Conservation (phyloP, 2,329 filamentous ascomycete species). For the Fusarium abutilonis region DNA sequence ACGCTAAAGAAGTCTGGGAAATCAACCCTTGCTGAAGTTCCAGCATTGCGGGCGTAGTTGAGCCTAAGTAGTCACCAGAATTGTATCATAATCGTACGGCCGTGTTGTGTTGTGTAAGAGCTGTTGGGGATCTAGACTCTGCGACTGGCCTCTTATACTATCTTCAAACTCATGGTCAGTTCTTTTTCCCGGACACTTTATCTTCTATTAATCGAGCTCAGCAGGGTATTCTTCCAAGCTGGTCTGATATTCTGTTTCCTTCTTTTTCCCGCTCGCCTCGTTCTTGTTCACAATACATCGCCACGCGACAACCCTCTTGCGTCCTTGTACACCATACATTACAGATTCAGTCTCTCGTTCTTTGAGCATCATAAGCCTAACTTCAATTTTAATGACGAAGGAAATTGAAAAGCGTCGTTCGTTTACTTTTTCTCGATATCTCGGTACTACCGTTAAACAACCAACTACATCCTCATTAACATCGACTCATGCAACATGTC, state of each 20-base stretch:
- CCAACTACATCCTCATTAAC: slow-evolving; percentile 1
- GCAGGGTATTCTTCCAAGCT: background rate
- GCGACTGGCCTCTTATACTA: background rate
- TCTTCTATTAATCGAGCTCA: background rate
- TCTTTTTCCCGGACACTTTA: background rate
- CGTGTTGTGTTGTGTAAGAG: background rate
- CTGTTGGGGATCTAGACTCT: slow-evolving; percentile 17
- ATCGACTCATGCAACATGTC: slow-evolving; percentile 56
- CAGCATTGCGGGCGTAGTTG: slow-evolving; percentile 32
- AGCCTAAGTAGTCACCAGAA: slow-evolving; percentile 11
- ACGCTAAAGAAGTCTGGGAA: slow-evolving; percentile 28
- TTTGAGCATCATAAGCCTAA: background rate
- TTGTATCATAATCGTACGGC: slow-evolving; percentile 16
- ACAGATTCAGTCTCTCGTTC: background rate
- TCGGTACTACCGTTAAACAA: background rate
- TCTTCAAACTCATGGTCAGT: slow-evolving; percentile 1
- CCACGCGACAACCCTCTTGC: slow-evolving; percentile 2
- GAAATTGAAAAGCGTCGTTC: background rate
- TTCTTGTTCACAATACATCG: background rate
- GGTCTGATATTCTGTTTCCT: background rate
- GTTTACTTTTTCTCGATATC: background rate
- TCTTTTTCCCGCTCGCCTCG: background rate
- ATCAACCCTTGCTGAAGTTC: slow-evolving; percentile 20
- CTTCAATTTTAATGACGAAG: no score
- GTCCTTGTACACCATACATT: background rate